Conservation (phyloP, 1,284 basidiomycete species). For the Cryptococcus sp. region DNA sequence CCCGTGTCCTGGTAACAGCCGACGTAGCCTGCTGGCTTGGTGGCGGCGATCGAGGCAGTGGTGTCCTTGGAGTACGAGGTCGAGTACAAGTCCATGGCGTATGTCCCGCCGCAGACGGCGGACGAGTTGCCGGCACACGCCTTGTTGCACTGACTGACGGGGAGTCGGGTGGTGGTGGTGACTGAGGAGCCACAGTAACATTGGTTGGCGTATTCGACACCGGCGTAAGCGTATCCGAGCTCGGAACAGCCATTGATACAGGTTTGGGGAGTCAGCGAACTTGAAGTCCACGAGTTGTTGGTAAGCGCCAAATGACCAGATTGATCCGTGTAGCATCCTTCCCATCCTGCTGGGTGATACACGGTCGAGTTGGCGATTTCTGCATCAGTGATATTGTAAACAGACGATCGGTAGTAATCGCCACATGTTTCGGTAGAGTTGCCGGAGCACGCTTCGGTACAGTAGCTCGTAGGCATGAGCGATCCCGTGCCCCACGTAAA, state of each 20-base stretch:
- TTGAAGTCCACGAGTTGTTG: conserved; percentile 16
- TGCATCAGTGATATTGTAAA: conserved; percentile 29
- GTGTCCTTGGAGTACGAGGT: conserved; percentile 13
- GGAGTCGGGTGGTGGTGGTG: conserved; percentile 8
- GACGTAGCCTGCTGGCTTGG: conserved; percentile 15
- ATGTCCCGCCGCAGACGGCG: conserved; percentile 18
- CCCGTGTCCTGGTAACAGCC: conserved; percentile 23
- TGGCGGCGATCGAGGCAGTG: conserved; percentile 2
- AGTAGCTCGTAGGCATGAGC: conserved; percentile 22
- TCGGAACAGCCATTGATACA: conserved; percentile 36
- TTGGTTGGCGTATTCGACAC: conserved; percentile 20
- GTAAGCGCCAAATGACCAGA: conserved; percentile 13
- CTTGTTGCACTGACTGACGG: conserved; percentile 14
- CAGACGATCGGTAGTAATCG: conserved; percentile 19
- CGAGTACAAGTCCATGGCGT: conserved; percentile 21
- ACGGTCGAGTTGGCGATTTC: conserved; percentile 6
- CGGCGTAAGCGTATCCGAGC: conserved; percentile 29
- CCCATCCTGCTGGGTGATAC: conserved; percentile 20
- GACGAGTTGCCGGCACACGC: conserved; percentile 19
- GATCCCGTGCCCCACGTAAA: conserved; percentile 21
- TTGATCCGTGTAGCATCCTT: conserved; percentile 20
- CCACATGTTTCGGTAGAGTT: conserved; percentile 35
- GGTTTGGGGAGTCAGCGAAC: conserved; percentile 6
- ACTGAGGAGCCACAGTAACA: conserved; percentile 21
- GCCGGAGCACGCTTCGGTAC: conserved; percentile 29